Conservation (phyloP, 2,329 filamentous ascomycete genomes). For the Sporothrix dimorphospora region DNA sequence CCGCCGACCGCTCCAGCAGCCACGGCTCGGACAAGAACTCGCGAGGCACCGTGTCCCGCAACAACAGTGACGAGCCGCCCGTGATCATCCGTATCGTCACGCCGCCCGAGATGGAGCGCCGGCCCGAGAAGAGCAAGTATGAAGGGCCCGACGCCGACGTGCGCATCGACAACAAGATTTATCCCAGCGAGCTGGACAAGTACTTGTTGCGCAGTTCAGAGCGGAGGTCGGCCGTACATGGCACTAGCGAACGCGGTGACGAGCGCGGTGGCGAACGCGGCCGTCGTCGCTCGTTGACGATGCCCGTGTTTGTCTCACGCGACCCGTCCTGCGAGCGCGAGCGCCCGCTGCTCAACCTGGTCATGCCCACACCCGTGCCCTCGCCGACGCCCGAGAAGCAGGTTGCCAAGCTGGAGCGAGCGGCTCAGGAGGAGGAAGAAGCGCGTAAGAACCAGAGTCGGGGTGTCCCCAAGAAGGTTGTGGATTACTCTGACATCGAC, state of each 20-base stretch:
- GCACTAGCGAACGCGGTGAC: constrained; percentile 13
- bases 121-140: constrained; percentile 53
- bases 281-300: constrained; percentile 32
- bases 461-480: background rate
- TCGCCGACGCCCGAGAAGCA: constrained; percentile 55
- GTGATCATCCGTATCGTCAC: constrained; percentile 55
- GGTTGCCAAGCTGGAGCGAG: constrained; percentile 30
- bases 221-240: constrained; percentile 20
- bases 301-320: constrained; percentile 48
- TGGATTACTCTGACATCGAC: background rate
- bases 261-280: background rate
- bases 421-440: background rate
- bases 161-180: constrained; percentile 61
- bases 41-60: constrained; percentile 11
- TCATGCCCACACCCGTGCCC: constrained; percentile 61
- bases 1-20: background rate
- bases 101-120: constrained; percentile 55
- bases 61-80: constrained; percentile 28
- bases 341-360: constrained; percentile 62
- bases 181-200: constrained; percentile 53
- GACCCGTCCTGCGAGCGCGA: constrained; percentile 60
- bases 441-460: constrained; percentile 12
- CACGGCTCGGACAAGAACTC: background rate
- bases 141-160: constrained; percentile 67
- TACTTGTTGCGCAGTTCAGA: constrained; percentile 37